phyloP scores from a whole-genome alignment of 2,329 filamentous ascomycete species.

The Aspergillus sp. region DNA sequence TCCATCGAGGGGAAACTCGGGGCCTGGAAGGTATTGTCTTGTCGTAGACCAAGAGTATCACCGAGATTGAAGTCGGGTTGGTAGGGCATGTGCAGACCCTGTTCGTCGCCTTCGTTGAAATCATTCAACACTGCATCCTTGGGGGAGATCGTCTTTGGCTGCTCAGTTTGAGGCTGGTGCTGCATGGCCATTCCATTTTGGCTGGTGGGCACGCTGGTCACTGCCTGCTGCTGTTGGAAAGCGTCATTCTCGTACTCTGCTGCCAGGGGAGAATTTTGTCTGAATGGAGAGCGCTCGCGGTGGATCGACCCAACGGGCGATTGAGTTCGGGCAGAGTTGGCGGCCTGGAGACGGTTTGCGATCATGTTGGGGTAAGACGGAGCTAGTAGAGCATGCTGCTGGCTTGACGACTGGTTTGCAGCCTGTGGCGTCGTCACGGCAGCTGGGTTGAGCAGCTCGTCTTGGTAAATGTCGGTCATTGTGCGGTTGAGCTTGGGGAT shows the following conservation, averaged over 20 bases:
- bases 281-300: constrained; percentile 79
- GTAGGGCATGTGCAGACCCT: constrained; percentile 67
- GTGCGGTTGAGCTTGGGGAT: constrained; percentile 80
- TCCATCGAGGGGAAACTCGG: constrained; percentile 43
- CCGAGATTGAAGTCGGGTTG: constrained; percentile 54
- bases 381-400: constrained; percentile 40
- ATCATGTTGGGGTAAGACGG: constrained; percentile 65
- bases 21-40: constrained; percentile 37
- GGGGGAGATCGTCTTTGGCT: constrained; percentile 87
- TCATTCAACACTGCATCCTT: constrained; percentile 84
- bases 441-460: constrained; percentile 73
- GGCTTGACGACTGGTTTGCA: constrained; percentile 25
- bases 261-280: constrained; percentile 66
- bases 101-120: constrained; percentile 70
- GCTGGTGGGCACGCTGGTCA: constrained; percentile 35
- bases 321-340: constrained; percentile 65
- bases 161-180: constrained; percentile 28
- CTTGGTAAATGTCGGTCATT: constrained; percentile 80
- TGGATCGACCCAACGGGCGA: constrained; percentile 54
- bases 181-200: constrained; percentile 33
- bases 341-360: constrained; percentile 73
- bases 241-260: constrained; percentile 42
- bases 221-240: constrained; percentile 42
- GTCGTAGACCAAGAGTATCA: constrained; percentile 37
- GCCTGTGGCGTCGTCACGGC: constrained; percentile 36